Conservation (phyloP, 2,329 filamentous ascomycete genomes). For the Acarospora socialis region DNA sequence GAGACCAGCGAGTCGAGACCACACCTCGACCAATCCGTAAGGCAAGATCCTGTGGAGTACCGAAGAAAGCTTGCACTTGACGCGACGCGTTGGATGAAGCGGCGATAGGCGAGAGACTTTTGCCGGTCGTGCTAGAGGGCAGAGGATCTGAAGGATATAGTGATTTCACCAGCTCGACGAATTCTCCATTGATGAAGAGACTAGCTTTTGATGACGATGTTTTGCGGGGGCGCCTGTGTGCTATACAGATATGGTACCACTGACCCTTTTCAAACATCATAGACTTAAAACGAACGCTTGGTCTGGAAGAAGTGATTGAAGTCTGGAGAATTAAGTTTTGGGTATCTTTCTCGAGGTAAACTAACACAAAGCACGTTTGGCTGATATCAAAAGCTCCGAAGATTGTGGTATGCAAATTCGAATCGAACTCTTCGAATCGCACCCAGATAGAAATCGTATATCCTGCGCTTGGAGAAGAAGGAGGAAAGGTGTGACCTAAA, state of each 20-base stretch:
- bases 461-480: conserved; percentile 54
- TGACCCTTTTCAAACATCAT: conserved; percentile 56
- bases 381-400: conserved; percentile 89
- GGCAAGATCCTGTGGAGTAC: conserved; percentile 80
- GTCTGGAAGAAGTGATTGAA: conserved; percentile 69
- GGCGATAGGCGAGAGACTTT: no score
- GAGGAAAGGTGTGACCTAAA: conserved; percentile 75
- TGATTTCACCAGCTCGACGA: conserved; percentile 80
- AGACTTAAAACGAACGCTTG: conserved; percentile 87
- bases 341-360: conserved; percentile 87
- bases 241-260: conserved; percentile 91
- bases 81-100: conserved; percentile 26
- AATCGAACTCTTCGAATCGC: conserved; percentile 73
- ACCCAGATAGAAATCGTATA: conserved; percentile 90
- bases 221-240: conserved; percentile 66
- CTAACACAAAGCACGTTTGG: conserved; percentile 84
- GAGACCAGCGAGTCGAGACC: conserved; percentile 68
- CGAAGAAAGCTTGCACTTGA: conserved; percentile 80
- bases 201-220: conserved; percentile 67
- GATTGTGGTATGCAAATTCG: conserved; percentile 74
- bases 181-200: conserved; percentile 84
- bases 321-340: conserved; percentile 93
- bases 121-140: conserved; percentile 31
- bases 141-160: conserved; percentile 71
- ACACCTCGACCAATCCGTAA: conserved; percentile 57